Conservation (phyloP, 768 basidiomycete genomes). For the Suillus paluster region DNA sequence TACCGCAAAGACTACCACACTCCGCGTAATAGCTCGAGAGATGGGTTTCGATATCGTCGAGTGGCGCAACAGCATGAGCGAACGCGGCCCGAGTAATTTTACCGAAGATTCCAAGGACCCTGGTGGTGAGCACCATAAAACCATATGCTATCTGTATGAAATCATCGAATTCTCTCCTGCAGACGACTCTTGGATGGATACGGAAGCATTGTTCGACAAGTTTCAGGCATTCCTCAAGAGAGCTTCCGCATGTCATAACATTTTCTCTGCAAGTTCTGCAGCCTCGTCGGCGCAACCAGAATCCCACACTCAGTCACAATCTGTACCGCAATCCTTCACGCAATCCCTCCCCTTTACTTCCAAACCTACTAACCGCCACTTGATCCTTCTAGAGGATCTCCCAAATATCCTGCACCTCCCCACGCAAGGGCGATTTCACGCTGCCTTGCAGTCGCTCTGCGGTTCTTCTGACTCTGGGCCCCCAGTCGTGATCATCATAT, state of each 20-base stretch:
- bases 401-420: slow-evolving; percentile 84
- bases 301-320: not conserved
- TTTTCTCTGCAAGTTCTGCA: slow-evolving; percentile 41
- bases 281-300: not conserved
- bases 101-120: slow-evolving; percentile 17
- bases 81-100: slow-evolving; percentile 37
- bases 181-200: slow-evolving; percentile 19
- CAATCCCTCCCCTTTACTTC: slow-evolving; percentile 15
- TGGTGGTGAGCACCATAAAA: slow-evolving; percentile 13
- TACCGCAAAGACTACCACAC: slow-evolving; percentile 85
- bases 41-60: slow-evolving; percentile 82
- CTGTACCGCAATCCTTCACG: slow-evolving; percentile 12
- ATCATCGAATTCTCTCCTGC: not conserved
- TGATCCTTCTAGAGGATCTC: slow-evolving; percentile 87
- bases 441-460: slow-evolving; percentile 61
- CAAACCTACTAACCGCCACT: slow-evolving; percentile 43
- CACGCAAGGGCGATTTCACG: slow-evolving; percentile 76
- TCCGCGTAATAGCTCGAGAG: slow-evolving; percentile 76
- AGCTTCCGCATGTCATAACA: slow-evolving; percentile 60
- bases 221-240: slow-evolving; percentile 78
- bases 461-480: slow-evolving; percentile 32
- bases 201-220: slow-evolving; percentile 56
- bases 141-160: not conserved
- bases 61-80: slow-evolving; percentile 76
- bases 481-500: slow-evolving; percentile 84